phyloP scores from a whole-genome alignment of 202 grass and related monocot species.

The Zizania palustris region DNA sequence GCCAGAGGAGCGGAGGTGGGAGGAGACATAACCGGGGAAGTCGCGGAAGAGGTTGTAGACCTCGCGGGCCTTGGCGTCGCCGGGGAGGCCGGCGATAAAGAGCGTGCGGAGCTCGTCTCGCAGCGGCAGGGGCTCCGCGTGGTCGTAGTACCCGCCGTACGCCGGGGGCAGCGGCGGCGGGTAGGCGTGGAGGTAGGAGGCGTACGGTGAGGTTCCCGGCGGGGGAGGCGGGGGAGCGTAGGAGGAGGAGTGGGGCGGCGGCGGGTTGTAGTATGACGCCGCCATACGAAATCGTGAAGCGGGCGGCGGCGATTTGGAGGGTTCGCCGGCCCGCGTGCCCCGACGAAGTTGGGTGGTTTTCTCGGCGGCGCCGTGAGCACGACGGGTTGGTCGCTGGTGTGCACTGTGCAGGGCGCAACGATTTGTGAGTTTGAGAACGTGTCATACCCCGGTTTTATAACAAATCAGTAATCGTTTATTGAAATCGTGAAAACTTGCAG shows the following conservation, averaged over 20 bases:
- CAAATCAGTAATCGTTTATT: no score
- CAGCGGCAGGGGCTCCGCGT: constrained; percentile 37
- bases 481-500: no score
- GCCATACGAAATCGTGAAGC: constrained; percentile 29
- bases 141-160: constrained; percentile 54
- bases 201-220: constrained; percentile 49
- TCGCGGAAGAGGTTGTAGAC: constrained; percentile 94
- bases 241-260: constrained; percentile 35
- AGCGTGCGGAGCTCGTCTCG: constrained; percentile 77
- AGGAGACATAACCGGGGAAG: constrained; percentile 84
- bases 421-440: no score
- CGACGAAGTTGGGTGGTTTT: no score
- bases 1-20: constrained; percentile 58
- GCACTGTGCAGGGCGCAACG: no score
- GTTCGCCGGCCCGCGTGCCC: no score
- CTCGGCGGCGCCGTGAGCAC: no score
- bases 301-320: not conserved
- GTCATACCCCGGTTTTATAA: no score
- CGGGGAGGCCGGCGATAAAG: constrained; percentile 72
- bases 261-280: constrained; percentile 52
- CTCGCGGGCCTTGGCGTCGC: constrained; percentile 67
- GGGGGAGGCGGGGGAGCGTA: constrained; percentile 48
- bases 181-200: constrained; percentile 49
- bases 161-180: constrained; percentile 25
- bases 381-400: no score